Base-by-base conservation (phyloP, 176 grass and related monocot species). In the Avena sativa region DNA sequence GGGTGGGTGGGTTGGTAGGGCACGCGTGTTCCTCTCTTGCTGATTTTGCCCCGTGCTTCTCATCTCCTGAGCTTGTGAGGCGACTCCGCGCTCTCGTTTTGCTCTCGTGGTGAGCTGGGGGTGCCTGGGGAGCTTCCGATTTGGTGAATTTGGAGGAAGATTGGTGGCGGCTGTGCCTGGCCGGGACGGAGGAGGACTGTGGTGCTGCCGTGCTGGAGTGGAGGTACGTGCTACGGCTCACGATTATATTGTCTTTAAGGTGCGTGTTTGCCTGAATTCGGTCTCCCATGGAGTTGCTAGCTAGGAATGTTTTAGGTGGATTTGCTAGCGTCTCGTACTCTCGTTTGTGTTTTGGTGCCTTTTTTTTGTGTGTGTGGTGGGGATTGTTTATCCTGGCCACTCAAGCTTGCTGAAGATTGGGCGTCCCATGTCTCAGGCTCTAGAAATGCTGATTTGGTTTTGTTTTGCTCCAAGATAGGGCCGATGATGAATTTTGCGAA, bases 161-260 rank as follows among this genome's bases (percentile, higher is more conserved):
- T 25, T 32, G 44, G 17, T 12, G 6, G 23, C 3, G 40, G 21
- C 11, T 32, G 19, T 34, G 23, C 6, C 46, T 66, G 70, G 16
- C 23, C 38, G 40, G 70, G 62, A 12, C 51, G 23, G 75, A 36
- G 23, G 75, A 48, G 76, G 79, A 76, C 56, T 79, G 21, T 14
- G 81, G 55, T 5, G 15, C 28, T 12, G 46, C 32, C 32, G 47
- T 28, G 48, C 73, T 7, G 47, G 73, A 25, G 32, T 34, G 32
- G 79, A 80, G 89, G 85, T 91, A 84, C 14, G 55, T 47, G n/a
- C 50, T 28, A 20, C 21, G 3, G 3, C 6, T 21, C 53, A 15
- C 77, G n/a, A 11, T 56, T 47, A 4, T 55, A 4, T 56, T 34
- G 28, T 53, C 20, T 2, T 12, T 19, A 14, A 26, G 11, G 47